These are phyloP conservation scores for Leptosphaerulina australis DNA, from an alignment of 2,329 filamentous ascomycete species.

Conservation along the genomic window DNA sequence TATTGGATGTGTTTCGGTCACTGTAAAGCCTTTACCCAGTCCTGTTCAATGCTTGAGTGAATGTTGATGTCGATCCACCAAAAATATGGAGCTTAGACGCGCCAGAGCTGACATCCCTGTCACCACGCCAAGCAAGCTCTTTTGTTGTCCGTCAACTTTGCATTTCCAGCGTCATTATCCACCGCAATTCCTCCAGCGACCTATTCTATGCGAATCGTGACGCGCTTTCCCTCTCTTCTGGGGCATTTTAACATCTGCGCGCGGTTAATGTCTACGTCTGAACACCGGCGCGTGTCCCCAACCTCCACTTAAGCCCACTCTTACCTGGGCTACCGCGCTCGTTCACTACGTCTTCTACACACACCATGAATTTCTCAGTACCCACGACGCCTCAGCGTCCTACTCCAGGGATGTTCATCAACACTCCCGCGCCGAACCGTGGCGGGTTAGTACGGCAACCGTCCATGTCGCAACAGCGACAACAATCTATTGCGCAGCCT, in stretches of 20 bases:
- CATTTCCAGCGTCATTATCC: conserved; percentile 24
- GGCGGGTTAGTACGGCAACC: conserved; percentile 34
- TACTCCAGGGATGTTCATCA: conserved; percentile 76
- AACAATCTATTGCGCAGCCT: conserved; percentile 35
- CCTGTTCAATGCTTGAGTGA: conserved; percentile 5
- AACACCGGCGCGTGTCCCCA: conserved; percentile 37
- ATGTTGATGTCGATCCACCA: conserved; percentile 11
- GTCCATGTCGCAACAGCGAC: conserved; percentile 29
- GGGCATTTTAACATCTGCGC: conserved; percentile 21
- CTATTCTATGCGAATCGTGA: conserved; percentile 21
- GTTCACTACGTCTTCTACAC: conserved; percentile 12
- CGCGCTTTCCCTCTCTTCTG: conserved; percentile 24
- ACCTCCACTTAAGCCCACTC: conserved; percentile 36
- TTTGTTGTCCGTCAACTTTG: conserved; percentile 40
- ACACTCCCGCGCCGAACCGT: conserved; percentile 67
- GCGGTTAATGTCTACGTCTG: conserved; percentile 38
- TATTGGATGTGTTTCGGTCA: no score
- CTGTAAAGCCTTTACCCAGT: neutral
- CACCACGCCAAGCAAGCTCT: conserved; percentile 30
- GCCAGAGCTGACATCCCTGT: conserved; percentile 25
- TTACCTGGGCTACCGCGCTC: conserved; percentile 31
- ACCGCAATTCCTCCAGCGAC: conserved; percentile 37
- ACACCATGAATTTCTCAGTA: conserved; percentile 39
- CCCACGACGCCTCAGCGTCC: conserved; percentile 68
- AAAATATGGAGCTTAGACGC: conserved; percentile 19